phyloP scores from a whole-genome alignment of 179 eudicot genomes.

The Patellifolia procumbens region DNA sequence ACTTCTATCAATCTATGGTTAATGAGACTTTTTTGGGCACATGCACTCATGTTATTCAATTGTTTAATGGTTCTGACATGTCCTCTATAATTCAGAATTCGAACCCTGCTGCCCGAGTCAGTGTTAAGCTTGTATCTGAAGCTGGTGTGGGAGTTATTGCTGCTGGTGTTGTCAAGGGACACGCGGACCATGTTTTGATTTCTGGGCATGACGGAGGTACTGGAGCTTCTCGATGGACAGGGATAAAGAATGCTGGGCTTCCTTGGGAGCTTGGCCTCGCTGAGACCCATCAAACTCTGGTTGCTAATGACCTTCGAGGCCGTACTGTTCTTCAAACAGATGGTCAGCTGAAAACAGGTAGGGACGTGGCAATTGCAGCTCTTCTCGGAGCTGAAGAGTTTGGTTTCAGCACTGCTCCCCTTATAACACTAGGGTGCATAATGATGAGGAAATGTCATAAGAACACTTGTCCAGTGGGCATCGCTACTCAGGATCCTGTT shows the following conservation, averaged over 20 bases:
- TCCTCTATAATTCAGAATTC: conserved; percentile 60
- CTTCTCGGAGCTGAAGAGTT: conserved; percentile 99
- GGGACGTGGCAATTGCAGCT: conserved; percentile 97
- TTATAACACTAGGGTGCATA: conserved; percentile 94
- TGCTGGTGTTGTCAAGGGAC: conserved; percentile 97
- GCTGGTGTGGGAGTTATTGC: conserved; percentile 99
- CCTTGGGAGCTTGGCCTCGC: conserved; percentile 99
- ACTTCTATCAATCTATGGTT: conserved; percentile 23
- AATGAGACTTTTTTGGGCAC: background rate
- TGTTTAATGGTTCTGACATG: conserved; percentile 17
- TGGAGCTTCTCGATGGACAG: conserved; percentile 99
- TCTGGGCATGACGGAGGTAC: conserved; percentile 99
- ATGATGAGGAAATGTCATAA: conserved; percentile 99
- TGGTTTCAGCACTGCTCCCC: conserved; percentile 99
- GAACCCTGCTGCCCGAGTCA: conserved; percentile 89
- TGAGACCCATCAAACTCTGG: conserved; percentile 98
- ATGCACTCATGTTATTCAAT: background rate
- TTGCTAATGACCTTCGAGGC: conserved; percentile 97
- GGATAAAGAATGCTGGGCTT: conserved; percentile 97
- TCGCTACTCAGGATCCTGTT: conserved; percentile 99
- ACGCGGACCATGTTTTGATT: conserved; percentile 93
- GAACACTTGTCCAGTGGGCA: conserved; percentile 98
- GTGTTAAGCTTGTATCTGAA: conserved; percentile 98
- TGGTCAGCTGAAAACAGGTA: conserved; percentile 94
- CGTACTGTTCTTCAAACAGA: conserved; percentile 89